phyloP scores from a whole-genome alignment of 805 yeast species.

The Cyberlindnera maclurae region DNA sequence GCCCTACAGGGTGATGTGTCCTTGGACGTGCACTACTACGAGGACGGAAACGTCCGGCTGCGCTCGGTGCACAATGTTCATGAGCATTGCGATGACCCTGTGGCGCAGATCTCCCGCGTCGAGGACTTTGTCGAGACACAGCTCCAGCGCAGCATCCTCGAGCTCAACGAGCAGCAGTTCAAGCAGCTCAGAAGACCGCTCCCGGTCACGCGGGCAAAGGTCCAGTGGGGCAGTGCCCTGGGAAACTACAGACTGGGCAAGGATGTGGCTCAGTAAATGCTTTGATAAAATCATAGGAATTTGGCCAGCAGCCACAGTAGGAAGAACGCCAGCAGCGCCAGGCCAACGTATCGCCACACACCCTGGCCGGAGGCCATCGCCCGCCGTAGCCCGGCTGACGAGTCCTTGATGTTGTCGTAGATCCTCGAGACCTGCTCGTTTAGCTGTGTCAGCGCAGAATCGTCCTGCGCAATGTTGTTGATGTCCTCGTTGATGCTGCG shows the following conservation, averaged over 20 bases:
- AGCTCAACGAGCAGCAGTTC: conserved; percentile 73
- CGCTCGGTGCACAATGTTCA: conserved; percentile 35
- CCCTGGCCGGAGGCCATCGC: conserved; percentile 54
- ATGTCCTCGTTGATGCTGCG: conserved; percentile 64
- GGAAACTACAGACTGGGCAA: conserved; percentile 85
- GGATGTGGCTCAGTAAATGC: conserved; percentile 45
- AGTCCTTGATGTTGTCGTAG: conserved; percentile 39
- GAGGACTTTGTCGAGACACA: conserved; percentile 57
- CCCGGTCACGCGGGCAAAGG: conserved; percentile 86
- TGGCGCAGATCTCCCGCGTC: conserved; percentile 41
- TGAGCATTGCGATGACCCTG: conserved; percentile 19
- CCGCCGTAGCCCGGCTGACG: conserved; percentile 46
- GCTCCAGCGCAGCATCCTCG: conserved; percentile 55
- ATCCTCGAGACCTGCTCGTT: conserved; percentile 46
- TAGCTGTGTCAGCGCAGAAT: conserved; percentile 32
- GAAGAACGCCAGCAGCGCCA: conserved; percentile 48
- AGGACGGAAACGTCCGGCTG: conserved; percentile 91
- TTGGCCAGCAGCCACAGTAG: conserved; percentile 49
- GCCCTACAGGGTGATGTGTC: conserved; percentile 45
- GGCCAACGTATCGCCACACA: conserved; percentile 50
- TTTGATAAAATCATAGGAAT: conserved; percentile 25
- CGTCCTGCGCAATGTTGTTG: conserved; percentile 55
- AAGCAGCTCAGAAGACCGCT: conserved; percentile 83
- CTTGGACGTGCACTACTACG: conserved; percentile 85
- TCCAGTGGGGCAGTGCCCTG: conserved; percentile 93